Conservation (phyloP, 768 basidiomycete genomes). For the Leccinum longicurvipes region DNA sequence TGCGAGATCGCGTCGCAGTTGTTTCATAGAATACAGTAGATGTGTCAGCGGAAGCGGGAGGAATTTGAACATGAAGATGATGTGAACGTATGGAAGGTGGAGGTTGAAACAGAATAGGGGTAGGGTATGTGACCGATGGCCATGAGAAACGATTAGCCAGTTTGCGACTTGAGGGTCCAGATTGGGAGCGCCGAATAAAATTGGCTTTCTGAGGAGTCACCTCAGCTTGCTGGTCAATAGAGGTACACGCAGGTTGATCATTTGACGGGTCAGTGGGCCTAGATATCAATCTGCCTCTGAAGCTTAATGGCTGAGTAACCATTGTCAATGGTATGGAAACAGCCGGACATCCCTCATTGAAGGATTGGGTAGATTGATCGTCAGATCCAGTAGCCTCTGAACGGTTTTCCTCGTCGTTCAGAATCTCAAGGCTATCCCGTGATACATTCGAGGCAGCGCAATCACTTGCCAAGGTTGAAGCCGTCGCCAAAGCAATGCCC, state of each 20-base stretch:
- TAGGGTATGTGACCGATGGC: constrained; percentile 41
- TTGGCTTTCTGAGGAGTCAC: constrained; percentile 36
- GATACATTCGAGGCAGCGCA: constrained; percentile 49
- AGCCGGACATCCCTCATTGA: constrained; percentile 46
- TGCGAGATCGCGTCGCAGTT: constrained; percentile 33
- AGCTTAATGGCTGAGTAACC: constrained; percentile 7
- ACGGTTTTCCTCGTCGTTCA: constrained; percentile 62
- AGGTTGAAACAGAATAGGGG: constrained; percentile 51
- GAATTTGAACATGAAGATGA: constrained; percentile 28
- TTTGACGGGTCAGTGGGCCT: constrained; percentile 9
- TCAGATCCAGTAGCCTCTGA: constrained; percentile 64
- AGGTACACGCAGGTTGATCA: not conserved
- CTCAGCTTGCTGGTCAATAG: constrained; percentile 6
- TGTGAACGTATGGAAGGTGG: constrained; percentile 30
- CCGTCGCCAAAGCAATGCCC: constrained; percentile 66
- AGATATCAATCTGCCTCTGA: constrained; percentile 28
- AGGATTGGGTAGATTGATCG: constrained; percentile 68
- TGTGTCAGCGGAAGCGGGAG: constrained; percentile 36
- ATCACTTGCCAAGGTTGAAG: constrained; percentile 58
- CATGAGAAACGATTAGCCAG: constrained; percentile 36
- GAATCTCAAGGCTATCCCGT: constrained; percentile 54
- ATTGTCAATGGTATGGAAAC: constrained; percentile 12
- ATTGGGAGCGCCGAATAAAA: constrained; percentile 40
- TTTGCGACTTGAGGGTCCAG: constrained; percentile 40
- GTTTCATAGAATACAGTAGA: constrained; percentile 72